Conservation (phyloP, 192 early-diverging fungal species). For the Rhizophagus sp. region DNA sequence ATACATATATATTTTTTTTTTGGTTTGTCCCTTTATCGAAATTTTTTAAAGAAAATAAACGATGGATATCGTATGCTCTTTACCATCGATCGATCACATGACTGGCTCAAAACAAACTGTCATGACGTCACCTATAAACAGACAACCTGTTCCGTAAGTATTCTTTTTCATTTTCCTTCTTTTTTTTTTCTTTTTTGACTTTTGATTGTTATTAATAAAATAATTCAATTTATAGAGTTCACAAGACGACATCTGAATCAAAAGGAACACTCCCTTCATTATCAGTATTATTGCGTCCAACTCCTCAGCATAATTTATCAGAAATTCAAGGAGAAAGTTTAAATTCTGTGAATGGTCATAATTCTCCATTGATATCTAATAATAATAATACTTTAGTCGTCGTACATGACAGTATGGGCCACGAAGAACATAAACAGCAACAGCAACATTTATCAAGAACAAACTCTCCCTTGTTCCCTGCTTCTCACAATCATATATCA, state of each 20-base stretch:
- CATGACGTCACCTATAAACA: background rate
- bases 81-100: conserved; percentile 12
- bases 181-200: background rate
- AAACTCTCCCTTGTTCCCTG: background rate
- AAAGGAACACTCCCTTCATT: background rate
- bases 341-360: background rate
- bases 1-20: no score
- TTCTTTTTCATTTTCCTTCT: background rate
- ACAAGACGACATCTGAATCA: background rate
- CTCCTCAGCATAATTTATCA: background rate
- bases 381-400: background rate
- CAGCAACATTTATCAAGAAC: background rate
- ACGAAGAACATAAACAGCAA: background rate
- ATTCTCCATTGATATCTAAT: background rate
- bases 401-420: background rate
- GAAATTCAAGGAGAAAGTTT: background rate
- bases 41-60: no score
- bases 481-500: background rate
- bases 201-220: no score
- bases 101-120: background rate
- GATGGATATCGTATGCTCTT: background rate
- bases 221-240: background rate
- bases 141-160: background rate
- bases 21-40: no score
- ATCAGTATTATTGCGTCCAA: background rate